These are phyloP conservation scores for Zopfia rhizophila DNA, from an alignment of 2,329 filamentous ascomycete genomes.

Conservation along the genomic window DNA sequence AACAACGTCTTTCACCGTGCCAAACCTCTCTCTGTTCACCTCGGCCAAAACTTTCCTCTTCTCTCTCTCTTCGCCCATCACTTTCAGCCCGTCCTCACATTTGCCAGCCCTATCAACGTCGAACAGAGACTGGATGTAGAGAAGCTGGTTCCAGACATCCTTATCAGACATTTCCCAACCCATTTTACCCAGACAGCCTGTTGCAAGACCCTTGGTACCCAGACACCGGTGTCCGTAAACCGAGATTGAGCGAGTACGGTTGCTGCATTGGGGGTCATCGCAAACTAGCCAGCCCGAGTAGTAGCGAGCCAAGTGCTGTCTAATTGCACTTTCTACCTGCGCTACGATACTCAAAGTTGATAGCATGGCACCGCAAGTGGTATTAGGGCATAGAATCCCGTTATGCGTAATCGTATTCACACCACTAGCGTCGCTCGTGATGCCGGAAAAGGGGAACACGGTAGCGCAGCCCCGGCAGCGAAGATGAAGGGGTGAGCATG, in stretches of 20 bases:
- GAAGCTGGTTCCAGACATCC: constrained; percentile 91
- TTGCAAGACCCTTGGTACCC: constrained; percentile 84
- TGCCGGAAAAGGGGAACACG: constrained; percentile 78
- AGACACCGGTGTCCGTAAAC: constrained; percentile 93
- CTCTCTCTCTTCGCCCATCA: constrained; percentile 65
- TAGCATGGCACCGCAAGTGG: constrained; percentile 72
- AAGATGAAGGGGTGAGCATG: constrained; percentile 79
- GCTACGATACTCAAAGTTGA: constrained; percentile 79
- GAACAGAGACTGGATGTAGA: constrained; percentile 87
- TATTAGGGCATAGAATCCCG: constrained; percentile 76
- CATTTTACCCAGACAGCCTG: constrained; percentile 89
- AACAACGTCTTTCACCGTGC: constrained; percentile 78
- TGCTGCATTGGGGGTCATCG: constrained; percentile 87
- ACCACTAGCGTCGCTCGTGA: constrained; percentile 54
- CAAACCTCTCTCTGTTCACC: constrained; percentile 83
- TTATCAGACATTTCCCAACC: constrained; percentile 88
- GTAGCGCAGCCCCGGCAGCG: constrained; percentile 84
- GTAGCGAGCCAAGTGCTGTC: constrained; percentile 81
- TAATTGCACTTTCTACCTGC: constrained; percentile 87
- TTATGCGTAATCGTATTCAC: constrained; percentile 72
- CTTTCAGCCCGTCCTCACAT: constrained; percentile 56
- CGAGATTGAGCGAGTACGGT: constrained; percentile 88
- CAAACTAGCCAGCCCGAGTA: constrained; percentile 94
- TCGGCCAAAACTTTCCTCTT: constrained; percentile 76
- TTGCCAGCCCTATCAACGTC: constrained; percentile 84